phyloP scores from a whole-genome alignment of 805 yeast genomes.

The Candida easanensis region DNA sequence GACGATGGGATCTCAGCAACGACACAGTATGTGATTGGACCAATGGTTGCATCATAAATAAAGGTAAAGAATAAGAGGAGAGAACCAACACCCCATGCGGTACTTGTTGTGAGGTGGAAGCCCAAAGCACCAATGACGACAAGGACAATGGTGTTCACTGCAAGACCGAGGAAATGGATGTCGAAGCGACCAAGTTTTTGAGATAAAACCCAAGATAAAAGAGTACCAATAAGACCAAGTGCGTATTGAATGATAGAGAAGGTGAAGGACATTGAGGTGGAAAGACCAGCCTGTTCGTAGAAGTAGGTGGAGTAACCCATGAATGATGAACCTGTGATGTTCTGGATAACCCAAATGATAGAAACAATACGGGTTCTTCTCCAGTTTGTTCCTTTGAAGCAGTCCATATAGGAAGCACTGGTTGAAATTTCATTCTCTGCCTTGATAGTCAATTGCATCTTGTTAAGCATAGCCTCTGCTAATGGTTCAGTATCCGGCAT shows the following conservation, averaged over 20 bases:
- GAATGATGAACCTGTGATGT: conserved; percentile 45
- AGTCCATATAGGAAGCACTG: conserved; percentile 37
- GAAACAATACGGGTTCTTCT: conserved; percentile 43
- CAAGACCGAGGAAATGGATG: conserved; percentile 27
- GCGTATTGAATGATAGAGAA: conserved; percentile 36
- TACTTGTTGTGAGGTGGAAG: conserved; percentile 6
- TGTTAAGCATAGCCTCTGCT: conserved; percentile 33
- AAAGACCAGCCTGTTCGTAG: conserved; percentile 47
- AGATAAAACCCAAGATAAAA: conserved; percentile 32
- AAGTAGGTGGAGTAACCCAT: conserved; percentile 47
- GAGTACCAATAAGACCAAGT: conserved; percentile 33
- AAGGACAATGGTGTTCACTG: conserved; percentile 17
- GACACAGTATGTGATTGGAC: conserved; percentile 39
- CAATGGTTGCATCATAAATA: conserved; percentile 36
- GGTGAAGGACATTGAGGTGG: conserved; percentile 38
- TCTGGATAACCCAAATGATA: conserved; percentile 40
- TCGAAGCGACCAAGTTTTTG: conserved; percentile 31
- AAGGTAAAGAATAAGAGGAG: conserved; percentile 29
- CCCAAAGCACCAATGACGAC: conserved; percentile 30
- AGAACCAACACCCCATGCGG: conserved; percentile 30
- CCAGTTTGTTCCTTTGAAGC: conserved; percentile 42
- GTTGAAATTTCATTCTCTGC: conserved; percentile 27
- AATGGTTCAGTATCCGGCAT: conserved; percentile 17
- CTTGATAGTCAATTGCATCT: conserved; percentile 30
- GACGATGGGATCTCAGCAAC: conserved; percentile 40